These are phyloP conservation scores for Tolypocladium tropicale DNA, from an alignment of 2,329 filamentous ascomycete genomes.

Conservation along the genomic window DNA sequence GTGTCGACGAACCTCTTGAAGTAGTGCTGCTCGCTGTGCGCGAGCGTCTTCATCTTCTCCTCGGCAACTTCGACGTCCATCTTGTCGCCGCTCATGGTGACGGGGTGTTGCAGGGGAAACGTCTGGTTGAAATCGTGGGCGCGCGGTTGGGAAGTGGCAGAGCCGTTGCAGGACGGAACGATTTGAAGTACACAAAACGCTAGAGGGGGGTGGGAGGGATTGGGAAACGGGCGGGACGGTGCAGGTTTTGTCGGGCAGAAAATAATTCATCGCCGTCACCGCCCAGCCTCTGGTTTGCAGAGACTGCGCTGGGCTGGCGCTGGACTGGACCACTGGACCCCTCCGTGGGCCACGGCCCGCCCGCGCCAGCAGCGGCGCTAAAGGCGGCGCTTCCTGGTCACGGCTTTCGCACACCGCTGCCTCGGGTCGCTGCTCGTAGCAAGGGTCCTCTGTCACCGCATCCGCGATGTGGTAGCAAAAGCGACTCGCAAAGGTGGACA, in stretches of 20 bases:
- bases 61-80: conserved; percentile 53
- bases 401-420: neutral
- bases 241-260: conserved; percentile 19
- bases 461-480: too few relatives aligned
- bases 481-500: too few relatives aligned
- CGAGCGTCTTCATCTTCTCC: conserved; percentile 59
- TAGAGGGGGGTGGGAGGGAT: neutral
- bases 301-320: neutral
- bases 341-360: neutral
- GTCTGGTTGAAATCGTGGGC: neutral
- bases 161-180: neutral
- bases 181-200: neutral
- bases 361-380: neutral
- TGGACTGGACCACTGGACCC: too few relatives aligned
- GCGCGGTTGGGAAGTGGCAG: neutral
- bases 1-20: conserved; percentile 71
- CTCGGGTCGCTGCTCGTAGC: too few relatives aligned
- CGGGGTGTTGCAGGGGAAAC: neutral
- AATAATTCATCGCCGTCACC: conserved; percentile 17
- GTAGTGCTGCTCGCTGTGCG: conserved; percentile 96
- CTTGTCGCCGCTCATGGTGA: conserved; percentile 36
- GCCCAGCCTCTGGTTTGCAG: conserved; percentile 6
- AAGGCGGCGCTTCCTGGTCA: neutral
- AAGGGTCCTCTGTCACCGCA: too few relatives aligned
- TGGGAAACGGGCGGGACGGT: neutral